These are phyloP conservation scores for Saturnispora ahearnii DNA, from an alignment of 805 yeast species.

Conservation along the genomic window DNA sequence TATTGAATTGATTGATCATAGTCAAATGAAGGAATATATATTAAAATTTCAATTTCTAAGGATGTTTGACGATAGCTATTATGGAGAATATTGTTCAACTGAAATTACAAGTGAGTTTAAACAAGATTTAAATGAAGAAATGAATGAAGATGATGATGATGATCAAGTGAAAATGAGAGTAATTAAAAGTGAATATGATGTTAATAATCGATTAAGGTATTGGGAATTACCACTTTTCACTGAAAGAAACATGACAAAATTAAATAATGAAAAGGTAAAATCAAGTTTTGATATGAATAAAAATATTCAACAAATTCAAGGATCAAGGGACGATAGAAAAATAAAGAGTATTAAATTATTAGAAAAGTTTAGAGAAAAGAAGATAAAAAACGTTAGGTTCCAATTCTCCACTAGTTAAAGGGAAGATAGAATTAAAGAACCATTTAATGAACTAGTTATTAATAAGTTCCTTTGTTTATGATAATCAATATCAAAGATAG, in stretches of 20 bases:
- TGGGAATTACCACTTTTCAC: conserved; percentile 35
- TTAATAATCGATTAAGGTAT: conserved; percentile 5
- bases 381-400: conserved; percentile 17
- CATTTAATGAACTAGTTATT: conserved; percentile 47
- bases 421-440: conserved; percentile 42
- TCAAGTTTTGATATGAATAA: conserved; percentile 6
- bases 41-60: conserved; percentile 40
- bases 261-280: conserved; percentile 13
- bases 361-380: conserved; percentile 13
- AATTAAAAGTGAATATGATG: conserved; percentile 13
- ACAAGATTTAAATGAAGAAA: neutral
- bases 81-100: conserved; percentile 10
- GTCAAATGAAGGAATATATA: conserved; percentile 48
- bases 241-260: conserved; percentile 22
- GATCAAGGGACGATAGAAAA: neutral
- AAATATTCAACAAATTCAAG: conserved; percentile 10
- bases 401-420: conserved; percentile 9
- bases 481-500: conserved; percentile 52
- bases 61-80: conserved; percentile 29
- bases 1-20: conserved; percentile 46
- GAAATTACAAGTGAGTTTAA: conserved; percentile 15
- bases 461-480: conserved; percentile 26
- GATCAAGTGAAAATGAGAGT: conserved; percentile 15
- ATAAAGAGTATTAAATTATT: conserved; percentile 9
- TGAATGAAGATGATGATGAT: conserved; percentile 9